Evolutionary conservation across 345 rosid species (phyloP), one percentile per base, ranked within the genome.

Genomic region (Eucalyptus albens): DNA sequence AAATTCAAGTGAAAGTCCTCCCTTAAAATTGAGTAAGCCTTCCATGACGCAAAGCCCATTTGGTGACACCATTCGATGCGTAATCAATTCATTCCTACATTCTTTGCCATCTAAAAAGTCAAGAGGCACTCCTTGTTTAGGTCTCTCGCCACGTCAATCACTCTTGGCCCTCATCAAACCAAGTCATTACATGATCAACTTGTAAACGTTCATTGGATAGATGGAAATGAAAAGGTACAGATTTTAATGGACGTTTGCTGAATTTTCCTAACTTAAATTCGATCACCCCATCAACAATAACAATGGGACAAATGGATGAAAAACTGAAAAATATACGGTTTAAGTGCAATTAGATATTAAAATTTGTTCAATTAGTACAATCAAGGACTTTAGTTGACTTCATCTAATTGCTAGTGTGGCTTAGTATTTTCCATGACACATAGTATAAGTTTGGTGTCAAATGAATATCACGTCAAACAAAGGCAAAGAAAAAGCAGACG

Each of bases 191-290:
- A 33, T 16, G 7, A 31, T 31, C 80, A 9, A 67, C 80, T 31
- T 67, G 11, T n/a, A 31, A 31, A 67, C 0, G 10, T 0, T 31
- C 1, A 1, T 31, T 65, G 0, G 0, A 67, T 31, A 65, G 6
- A 67, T 31, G 10, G 40, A 67, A 31, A 4, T 4, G 0, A 31
- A 7, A 31, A 31, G 5, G 12, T 67, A 31, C 7, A 31, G 11
- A 16, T 31, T 16, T 67, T 9, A 0, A 8, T 0, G 5, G 12
- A 67, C 5, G 2, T 16, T 8, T 31, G 1, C 2, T 67, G 1
- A 19, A 31, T 31, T 31, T 67, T 67, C 80, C 6, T 31, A 31
- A 31, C 80, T 67, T 67, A 67, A 67, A 67, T 31, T 8, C 21
- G 1, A 31, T 31, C 22, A 4, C 11, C 42, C 3, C 6, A 67